phyloP scores from a whole-genome alignment of 768 basidiomycete species.

The Fibroporia radiculosa region DNA sequence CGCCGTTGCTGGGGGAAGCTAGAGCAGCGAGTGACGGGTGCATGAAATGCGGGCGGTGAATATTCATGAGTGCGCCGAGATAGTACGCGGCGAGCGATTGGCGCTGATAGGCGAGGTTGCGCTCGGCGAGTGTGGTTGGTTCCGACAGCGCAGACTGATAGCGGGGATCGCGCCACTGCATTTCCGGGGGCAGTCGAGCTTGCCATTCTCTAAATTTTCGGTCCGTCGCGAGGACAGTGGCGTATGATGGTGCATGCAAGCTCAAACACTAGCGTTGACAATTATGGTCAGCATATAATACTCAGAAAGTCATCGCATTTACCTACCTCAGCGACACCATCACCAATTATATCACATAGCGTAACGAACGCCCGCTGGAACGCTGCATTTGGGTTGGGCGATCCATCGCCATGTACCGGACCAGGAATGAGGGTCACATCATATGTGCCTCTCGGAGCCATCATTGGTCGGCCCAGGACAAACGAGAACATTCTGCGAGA shows the following conservation, averaged over 20 bases:
- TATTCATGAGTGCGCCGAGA: constrained; percentile 35
- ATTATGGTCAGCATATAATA: neutral
- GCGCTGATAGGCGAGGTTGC: constrained; percentile 32
- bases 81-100: constrained; percentile 41
- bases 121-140: constrained; percentile 19
- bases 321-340: constrained; percentile 34
- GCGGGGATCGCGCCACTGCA: constrained; percentile 27
- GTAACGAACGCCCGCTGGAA: constrained; percentile 31
- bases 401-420: constrained; percentile 14
- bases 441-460: constrained; percentile 30
- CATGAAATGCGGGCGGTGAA: constrained; percentile 36
- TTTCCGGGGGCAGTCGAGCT: constrained; percentile 31
- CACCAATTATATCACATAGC: constrained; percentile 32
- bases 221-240: constrained; percentile 34
- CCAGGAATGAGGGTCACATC: constrained; percentile 26
- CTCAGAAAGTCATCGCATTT: neutral
- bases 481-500: constrained; percentile 33
- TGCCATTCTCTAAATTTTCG: constrained; percentile 38
- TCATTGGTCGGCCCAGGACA: constrained; percentile 37
- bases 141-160: neutral
- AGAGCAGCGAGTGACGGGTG: constrained; percentile 19
- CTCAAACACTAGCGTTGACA: constrained; percentile 12
- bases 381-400: constrained; percentile 28
- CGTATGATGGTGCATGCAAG: constrained; percentile 17
- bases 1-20: constrained; percentile 11